These are phyloP conservation scores for Trichoderma breve DNA, from an alignment of 2,329 filamentous ascomycete species.

Conservation along the genomic window DNA sequence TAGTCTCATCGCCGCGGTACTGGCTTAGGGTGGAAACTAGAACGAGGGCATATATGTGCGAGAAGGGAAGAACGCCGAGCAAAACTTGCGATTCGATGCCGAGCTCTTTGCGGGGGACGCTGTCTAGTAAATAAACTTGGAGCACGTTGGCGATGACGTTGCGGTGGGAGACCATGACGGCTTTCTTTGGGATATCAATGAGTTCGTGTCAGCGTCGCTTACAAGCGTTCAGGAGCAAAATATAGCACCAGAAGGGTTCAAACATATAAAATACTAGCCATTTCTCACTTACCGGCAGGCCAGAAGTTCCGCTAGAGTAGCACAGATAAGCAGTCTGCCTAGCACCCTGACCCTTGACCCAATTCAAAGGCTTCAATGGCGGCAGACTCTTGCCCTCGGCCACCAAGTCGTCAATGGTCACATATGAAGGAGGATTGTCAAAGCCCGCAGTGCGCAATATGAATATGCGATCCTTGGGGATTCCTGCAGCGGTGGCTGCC, in stretches of 20 bases:
- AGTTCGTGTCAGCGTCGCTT: conserved; percentile 7
- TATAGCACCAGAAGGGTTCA: background rate
- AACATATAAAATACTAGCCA: background rate
- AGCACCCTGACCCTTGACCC: conserved; percentile 63
- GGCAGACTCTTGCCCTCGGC: conserved; percentile 56
- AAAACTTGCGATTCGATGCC: conserved; percentile 43
- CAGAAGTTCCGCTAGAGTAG: conserved; percentile 78
- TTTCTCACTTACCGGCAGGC: conserved; percentile 59
- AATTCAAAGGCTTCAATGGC: conserved; percentile 54
- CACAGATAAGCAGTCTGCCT: conserved; percentile 73
- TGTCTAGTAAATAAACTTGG: conserved; percentile 51
- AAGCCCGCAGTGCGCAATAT: conserved; percentile 66
- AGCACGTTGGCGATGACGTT: conserved; percentile 77
- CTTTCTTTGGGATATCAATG: conserved; percentile 55
- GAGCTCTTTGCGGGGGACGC: conserved; percentile 36
- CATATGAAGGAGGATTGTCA: conserved; percentile 51
- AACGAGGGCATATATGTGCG: conserved; percentile 77
- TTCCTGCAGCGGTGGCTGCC: conserved; percentile 61
- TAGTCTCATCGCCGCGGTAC: conserved; percentile 70
- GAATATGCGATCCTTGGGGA: conserved; percentile 65
- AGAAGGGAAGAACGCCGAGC: conserved; percentile 73
- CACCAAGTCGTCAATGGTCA: conserved; percentile 66
- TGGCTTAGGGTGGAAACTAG: conserved; percentile 64
- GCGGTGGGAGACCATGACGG: conserved; percentile 76
- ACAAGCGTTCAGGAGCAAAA: background rate